Conservation (phyloP, 352 stramenopile species). For the Pythium sukuiense region DNA sequence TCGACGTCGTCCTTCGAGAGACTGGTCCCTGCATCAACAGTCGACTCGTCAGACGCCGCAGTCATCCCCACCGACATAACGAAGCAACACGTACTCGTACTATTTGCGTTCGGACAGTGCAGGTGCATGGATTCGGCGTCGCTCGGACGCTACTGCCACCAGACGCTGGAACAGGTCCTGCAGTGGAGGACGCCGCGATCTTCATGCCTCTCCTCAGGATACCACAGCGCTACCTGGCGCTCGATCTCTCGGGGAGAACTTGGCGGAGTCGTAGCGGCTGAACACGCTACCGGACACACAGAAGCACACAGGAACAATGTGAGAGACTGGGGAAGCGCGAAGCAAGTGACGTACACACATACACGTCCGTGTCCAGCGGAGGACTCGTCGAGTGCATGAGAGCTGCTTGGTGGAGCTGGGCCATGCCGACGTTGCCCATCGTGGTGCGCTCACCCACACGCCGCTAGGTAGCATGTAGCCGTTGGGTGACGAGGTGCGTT, state of each 20-base stretch:
- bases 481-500: neutral
- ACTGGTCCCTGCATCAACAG: conserved; percentile 2
- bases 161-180: conserved; percentile 9
- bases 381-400: conserved; percentile 28
- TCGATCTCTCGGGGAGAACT: conserved; percentile 10
- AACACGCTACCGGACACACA: conserved; percentile 6
- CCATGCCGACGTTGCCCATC: conserved; percentile 48
- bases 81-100: neutral
- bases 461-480: neutral
- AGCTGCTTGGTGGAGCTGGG: conserved; percentile 42
- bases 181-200: neutral
- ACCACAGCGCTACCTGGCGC: conserved; percentile 21
- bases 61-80: neutral
- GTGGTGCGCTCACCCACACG: conserved; percentile 57
- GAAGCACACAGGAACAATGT: neutral
- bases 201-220: conserved; percentile 6
- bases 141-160: neutral
- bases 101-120: neutral
- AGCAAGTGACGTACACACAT: neutral
- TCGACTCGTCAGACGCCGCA: neutral
- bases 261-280: conserved; percentile 12
- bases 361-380: conserved; percentile 40
- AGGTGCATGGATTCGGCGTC: conserved; percentile 15
- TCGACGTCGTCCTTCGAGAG: neutral
- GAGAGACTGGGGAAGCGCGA: neutral